Evolutionary conservation across 169 alveolate species (phyloP).

Genomic region (Eimeria zaria): DNA sequence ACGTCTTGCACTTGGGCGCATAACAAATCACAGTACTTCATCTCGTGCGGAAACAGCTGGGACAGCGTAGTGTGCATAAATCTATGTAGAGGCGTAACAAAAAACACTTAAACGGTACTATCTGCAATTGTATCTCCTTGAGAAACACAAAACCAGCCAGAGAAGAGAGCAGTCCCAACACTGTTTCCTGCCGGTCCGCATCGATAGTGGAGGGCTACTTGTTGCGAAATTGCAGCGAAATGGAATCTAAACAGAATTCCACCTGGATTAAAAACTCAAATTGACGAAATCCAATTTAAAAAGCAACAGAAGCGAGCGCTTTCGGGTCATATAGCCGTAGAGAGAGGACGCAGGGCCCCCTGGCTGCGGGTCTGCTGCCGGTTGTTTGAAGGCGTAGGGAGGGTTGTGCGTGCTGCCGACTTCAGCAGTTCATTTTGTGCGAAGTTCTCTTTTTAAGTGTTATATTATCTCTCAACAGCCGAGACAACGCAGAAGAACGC

Average conservation of each 20-base stretch:
- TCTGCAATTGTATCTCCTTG: neutral
- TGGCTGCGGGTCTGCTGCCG: conserved; percentile 16
- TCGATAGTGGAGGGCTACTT: neutral
- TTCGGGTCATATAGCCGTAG: neutral
- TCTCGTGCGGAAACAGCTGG: neutral
- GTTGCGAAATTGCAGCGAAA: neutral
- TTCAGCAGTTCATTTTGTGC: neutral
- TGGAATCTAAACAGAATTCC: neutral
- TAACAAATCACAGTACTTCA: neutral
- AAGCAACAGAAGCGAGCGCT: neutral
- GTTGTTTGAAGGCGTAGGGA: neutral
- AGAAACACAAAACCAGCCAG: neutral
- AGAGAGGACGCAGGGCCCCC: neutral
- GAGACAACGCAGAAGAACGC: neutral
- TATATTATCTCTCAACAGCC: neutral
- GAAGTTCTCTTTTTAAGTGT: neutral
- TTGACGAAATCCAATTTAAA: neutral
- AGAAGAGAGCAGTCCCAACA: neutral
- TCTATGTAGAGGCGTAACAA: neutral
- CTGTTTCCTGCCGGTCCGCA: neutral
- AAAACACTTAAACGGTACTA: neutral
- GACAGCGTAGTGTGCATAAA: neutral
- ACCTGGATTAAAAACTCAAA: neutral
- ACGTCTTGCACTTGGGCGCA: neutral
- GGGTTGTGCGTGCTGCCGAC: neutral